phyloP scores from a whole-genome alignment of 2,329 filamentous ascomycete genomes.

The Aspergillus ustus region DNA sequence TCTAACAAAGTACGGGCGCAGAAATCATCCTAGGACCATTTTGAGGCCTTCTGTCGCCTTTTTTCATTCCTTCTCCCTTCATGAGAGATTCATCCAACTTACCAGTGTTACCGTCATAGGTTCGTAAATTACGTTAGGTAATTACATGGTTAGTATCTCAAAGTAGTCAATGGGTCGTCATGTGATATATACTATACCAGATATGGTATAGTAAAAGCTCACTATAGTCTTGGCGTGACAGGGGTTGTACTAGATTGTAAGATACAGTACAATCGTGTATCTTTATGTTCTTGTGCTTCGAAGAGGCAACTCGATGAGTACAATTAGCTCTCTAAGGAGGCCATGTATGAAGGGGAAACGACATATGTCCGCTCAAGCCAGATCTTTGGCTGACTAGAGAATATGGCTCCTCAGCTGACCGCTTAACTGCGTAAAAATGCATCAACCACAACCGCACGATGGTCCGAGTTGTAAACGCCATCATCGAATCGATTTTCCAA shows the following conservation, averaged over 20 bases:
- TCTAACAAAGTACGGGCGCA: background rate
- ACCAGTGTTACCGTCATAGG: conserved; percentile 26
- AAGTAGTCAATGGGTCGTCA: conserved; percentile 4
- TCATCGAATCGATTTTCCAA: conserved; percentile 61
- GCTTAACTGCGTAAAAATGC: conserved; percentile 28
- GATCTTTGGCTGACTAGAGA: background rate
- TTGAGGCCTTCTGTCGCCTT: conserved; percentile 27
- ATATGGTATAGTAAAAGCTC: background rate
- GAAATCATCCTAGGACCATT: conserved; percentile 14
- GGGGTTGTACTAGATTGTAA: background rate
- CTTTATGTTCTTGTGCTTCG: background rate
- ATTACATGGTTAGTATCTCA: conserved; percentile 11
- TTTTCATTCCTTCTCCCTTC: conserved; percentile 17
- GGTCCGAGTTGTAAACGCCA: conserved; percentile 59
- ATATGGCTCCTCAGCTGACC: background rate
- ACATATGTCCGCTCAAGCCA: background rate
- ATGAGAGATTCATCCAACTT: conserved; percentile 16
- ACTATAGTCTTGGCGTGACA: conserved; percentile 13
- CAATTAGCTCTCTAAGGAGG: background rate
- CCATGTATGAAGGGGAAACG: background rate
- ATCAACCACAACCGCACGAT: conserved; percentile 62
- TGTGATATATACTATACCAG: conserved; percentile 14
- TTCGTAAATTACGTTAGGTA: conserved; percentile 17
- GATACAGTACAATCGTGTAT: background rate
- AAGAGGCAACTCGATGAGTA: background rate